Base-by-base conservation (phyloP, 495 filamentous ascomycete species). In the Daldinia concentrica region DNA sequence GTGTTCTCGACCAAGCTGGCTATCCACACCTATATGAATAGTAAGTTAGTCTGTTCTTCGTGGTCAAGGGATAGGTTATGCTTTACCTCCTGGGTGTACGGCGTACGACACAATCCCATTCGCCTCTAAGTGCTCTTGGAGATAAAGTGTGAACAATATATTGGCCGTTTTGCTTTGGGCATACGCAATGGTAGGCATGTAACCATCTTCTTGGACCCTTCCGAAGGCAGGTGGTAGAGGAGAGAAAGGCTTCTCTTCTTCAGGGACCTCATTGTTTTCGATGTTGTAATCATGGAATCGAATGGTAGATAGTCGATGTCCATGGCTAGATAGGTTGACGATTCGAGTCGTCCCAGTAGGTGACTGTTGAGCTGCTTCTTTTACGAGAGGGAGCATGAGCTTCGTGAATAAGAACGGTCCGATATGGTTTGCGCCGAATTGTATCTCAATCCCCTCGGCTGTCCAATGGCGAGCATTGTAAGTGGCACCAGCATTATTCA, bases 151-250 rank as follows among this genome's bases (percentile, higher is more conserved):
- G 56, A 89, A 88, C 43, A 90, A 64, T n/a, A 90, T 80, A 63
- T 89, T 90, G 27, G 87, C 88, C 34, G 87, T 84, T 77, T 90
- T 90, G 58, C 85, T 86, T 61, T 87, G 82, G 12, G 80, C 85
- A 48, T 90, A 89, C 8, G 85, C 84, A 43, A 84, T 68, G 61
- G 81, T 85, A 24, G 82, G 78, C 55, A 86, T 82, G 73, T 89
- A 91, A 2, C 86, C 86, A 19, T 85, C 80, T 51, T 83, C 67
- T 7, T 76, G 74, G 30, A 66, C 70, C 51, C 68, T 79, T 1
- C 57, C 73, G 48, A 85, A 82, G 0, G 78, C 71, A 11, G 74
- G 70, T 9, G 72, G 71, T 29, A 82, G 29, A 9, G 66, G 75
- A 4, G 58, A 70, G 41, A 74, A 57, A 1, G 80, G 78, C 39